Conservation (phyloP, 139 green algal genomes). For the Chlorella vulgaris region DNA sequence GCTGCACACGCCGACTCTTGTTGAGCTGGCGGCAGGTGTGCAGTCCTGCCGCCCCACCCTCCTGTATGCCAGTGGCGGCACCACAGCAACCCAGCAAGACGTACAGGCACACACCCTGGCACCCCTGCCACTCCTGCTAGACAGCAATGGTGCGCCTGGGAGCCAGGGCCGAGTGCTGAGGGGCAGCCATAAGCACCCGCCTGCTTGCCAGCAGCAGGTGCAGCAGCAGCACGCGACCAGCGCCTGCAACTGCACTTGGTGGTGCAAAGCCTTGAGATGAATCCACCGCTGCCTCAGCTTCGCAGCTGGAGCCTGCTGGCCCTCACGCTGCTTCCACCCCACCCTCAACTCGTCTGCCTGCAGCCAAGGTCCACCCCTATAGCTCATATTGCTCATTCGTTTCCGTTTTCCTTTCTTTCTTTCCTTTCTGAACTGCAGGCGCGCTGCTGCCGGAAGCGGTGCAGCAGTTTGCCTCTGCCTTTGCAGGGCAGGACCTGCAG, state of each 20-base stretch:
- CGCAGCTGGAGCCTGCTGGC: too few species aligned
- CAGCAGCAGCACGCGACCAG: too few species aligned
- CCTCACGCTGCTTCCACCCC: background rate
- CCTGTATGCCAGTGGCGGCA: constrained; percentile 59
- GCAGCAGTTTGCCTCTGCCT: background rate
- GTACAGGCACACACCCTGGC: constrained; percentile 40
- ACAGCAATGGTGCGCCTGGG: background rate
- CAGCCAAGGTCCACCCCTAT: background rate
- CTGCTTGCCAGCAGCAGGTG: background rate
- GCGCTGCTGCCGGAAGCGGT: background rate
- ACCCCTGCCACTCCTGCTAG: constrained; percentile 26
- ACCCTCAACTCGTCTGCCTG: background rate
- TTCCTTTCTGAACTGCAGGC: background rate
- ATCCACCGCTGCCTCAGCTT: too few species aligned
- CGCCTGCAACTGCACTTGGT: too few species aligned
- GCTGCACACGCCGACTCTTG: background rate
- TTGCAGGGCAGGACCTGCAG: background rate
- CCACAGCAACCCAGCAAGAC: constrained; percentile 16
- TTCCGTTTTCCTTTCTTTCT: background rate
- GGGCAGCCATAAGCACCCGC: background rate
- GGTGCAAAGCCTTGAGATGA: too few species aligned
- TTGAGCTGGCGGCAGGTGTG: background rate
- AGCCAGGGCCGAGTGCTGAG: background rate
- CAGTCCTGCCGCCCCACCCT: constrained; percentile 51
- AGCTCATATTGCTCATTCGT: background rate